Evolutionary conservation across 208 protist species (phyloP).

Genomic region (Crithidia thermophila): DNA sequence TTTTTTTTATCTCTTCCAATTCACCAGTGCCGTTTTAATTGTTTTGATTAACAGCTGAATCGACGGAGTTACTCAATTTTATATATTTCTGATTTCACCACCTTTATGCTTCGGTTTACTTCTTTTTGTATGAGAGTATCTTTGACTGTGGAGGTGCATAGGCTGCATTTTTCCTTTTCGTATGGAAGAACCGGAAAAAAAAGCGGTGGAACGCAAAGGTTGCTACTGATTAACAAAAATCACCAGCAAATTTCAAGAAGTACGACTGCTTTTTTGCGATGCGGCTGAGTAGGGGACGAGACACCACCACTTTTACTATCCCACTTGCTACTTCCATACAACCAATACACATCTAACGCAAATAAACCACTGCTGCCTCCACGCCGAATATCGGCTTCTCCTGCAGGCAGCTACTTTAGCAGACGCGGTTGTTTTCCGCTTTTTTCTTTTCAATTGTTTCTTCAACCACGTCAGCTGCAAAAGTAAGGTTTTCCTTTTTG

Average conservation of each 20-base stretch:
- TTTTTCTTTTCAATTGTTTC: background rate
- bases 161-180: background rate
- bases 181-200: too few species aligned
- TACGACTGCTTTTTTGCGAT: too few species aligned
- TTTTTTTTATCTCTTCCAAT: constrained; percentile 9
- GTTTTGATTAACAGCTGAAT: constrained; percentile 13
- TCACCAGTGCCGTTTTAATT: constrained; percentile 24
- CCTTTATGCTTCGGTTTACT: background rate
- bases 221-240: too few species aligned
- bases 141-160: too few species aligned
- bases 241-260: too few species aligned
- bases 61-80: constrained; percentile 13
- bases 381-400: background rate
- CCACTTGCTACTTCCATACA: background rate
- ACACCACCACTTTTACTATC: too few species aligned
- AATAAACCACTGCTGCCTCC: constrained; percentile 5
- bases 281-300: too few species aligned
- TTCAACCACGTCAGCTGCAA: background rate
- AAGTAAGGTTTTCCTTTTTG: background rate
- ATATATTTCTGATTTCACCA: too few species aligned
- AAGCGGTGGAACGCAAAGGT: too few species aligned
- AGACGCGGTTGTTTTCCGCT: background rate
- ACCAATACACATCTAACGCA: constrained; percentile 10
- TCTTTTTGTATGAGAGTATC: background rate
- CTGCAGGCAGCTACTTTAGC: constrained; percentile 9